Evolutionary conservation across 768 basidiomycete genomes (phyloP), one percentile per base, ranked within the genome.

Genomic region (Phlebiopsis gigantea): DNA sequence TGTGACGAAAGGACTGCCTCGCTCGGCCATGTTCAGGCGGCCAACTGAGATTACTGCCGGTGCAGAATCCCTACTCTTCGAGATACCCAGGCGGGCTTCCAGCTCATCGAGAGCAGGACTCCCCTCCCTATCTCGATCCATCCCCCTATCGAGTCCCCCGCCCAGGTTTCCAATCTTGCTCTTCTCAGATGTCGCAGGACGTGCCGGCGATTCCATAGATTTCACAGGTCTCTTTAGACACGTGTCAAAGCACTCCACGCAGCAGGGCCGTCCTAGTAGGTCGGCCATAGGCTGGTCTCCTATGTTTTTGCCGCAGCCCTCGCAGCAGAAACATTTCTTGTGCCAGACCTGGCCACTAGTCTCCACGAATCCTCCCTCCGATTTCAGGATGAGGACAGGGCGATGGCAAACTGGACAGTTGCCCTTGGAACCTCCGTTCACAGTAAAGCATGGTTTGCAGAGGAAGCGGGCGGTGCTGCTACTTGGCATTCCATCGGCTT

Each of bases 231-330:
- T 75, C 57, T 79, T 82, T 46, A 91, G 75, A 65, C 88, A 90
- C 39, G 67, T 83, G 58, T 90, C 91, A 62, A 93, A 93, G 64
- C 91, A 93, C 42, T 86, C 86, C 6, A 78, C 73, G 62, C 91
- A 93, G 42, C 84, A 88, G 9, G 91, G 91, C 29, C 80, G 78
- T 4, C 91, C 91, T 12, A 90, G 72, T n/a, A 93, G 72, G 68
- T 93, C 91, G 29, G 93, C 86, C 82, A 90, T 84, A 0, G 91
- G 91, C 1, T 72, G 72, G 61, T 86, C 79, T 7, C 88, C 85
- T 29, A 93, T 84, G 59, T 84, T 79, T 71, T 82, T 87, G 68
- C 73, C 77, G 66, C 91, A 93, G 5, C 81, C 83, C 15, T 79
- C 75, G 65, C 91, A 93, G 60, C 75, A 76, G 71, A 92, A 93